These are phyloP conservation scores for Atkinsonella hypoxylon DNA, from an alignment of 2,329 filamentous ascomycete species.

Conservation along the genomic window DNA sequence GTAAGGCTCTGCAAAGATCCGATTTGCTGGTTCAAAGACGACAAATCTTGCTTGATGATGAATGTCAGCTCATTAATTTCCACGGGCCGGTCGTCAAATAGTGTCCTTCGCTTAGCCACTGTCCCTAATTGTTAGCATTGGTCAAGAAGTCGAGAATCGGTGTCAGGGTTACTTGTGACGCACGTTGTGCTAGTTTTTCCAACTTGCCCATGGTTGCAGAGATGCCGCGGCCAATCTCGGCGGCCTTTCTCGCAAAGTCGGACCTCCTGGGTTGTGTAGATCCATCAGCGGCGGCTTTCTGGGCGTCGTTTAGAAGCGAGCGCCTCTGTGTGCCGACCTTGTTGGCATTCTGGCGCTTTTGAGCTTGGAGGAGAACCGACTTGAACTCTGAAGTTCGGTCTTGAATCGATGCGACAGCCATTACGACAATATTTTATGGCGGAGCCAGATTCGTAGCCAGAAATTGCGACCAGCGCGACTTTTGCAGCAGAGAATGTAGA, in stretches of 20 bases:
- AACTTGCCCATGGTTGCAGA: conserved; percentile 88
- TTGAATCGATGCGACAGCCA: conserved; percentile 71
- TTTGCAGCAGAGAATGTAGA: conserved; percentile 6
- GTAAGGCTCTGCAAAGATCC: conserved; percentile 68
- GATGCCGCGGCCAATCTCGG: conserved; percentile 85
- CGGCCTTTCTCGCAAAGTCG: conserved; percentile 86
- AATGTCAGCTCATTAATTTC: conserved; percentile 97
- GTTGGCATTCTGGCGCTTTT: conserved; percentile 62
- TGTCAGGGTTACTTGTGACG: conserved; percentile 17
- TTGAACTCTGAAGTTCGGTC: conserved; percentile 94
- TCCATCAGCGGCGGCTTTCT: conserved; percentile 52
- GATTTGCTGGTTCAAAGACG: conserved; percentile 74
- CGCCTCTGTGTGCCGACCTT: conserved; percentile 72
- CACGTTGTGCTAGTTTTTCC: conserved; percentile 78
- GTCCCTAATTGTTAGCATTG: conserved; percentile 1
- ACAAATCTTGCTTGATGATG: conserved; percentile 95
- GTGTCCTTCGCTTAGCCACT: conserved; percentile 91
- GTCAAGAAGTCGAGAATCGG: background rate
- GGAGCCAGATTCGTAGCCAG: background rate
- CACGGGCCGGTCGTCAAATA: conserved; percentile 92
- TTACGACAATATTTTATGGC: conserved; percentile 19
- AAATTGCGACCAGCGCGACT: conserved; percentile 24
- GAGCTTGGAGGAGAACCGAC: conserved; percentile 76
- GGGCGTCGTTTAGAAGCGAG: conserved; percentile 63
- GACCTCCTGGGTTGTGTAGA: conserved; percentile 51